Conservation (phyloP, 140 eudicot genomes). For the Anethum foeniculum region DNA sequence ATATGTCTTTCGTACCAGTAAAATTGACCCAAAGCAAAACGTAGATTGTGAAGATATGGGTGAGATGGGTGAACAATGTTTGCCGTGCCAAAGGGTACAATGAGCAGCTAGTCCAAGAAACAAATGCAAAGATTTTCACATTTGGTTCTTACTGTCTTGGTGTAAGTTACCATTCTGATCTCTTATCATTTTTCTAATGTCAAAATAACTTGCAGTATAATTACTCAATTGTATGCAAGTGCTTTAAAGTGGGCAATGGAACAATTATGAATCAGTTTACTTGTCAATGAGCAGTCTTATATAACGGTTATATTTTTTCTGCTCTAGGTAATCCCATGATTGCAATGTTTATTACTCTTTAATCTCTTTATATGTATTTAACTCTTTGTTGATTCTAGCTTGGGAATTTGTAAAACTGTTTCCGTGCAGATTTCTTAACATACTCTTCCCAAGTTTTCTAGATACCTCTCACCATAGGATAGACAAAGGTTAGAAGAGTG, state of each 20-base stretch:
- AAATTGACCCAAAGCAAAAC: background rate
- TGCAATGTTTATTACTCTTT: background rate
- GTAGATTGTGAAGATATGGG: constrained; percentile 87
- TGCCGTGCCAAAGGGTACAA: constrained; percentile 71
- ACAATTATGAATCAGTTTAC: background rate
- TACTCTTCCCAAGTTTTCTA: background rate
- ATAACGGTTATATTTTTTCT: background rate
- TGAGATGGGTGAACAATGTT: constrained; percentile 61
- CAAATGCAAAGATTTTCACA: constrained; percentile 94
- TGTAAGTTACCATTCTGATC: constrained; percentile 37
- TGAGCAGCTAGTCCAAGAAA: constrained; percentile 78
- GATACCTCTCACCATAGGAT: background rate
- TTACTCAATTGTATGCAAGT: background rate
- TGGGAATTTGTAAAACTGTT: background rate
- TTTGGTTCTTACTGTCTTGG: constrained; percentile 95
- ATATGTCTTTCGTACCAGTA: constrained; percentile 7
- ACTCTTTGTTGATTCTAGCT: background rate
- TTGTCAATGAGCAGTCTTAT: background rate
- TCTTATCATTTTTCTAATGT: background rate
- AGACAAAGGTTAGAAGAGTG: background rate
- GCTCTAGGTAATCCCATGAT: background rate
- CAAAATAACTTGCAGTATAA: background rate
- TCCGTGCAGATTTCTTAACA: background rate
- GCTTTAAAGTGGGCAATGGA: background rate
- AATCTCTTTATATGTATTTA: too few species aligned